Base-by-base conservation (phyloP, 2,329 filamentous ascomycete species). In the Penicillium oxalicum region DNA sequence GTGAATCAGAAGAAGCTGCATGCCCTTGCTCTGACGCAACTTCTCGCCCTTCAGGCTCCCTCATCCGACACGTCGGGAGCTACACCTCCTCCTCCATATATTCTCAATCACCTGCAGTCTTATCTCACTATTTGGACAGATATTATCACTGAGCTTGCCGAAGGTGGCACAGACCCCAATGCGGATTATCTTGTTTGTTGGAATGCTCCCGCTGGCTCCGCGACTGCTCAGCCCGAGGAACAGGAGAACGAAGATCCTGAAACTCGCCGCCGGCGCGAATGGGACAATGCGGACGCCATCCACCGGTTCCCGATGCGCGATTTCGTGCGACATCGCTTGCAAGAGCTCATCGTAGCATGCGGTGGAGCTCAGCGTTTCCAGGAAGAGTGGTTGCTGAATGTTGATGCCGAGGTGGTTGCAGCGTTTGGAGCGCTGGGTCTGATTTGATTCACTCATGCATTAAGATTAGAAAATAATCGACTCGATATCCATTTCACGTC, bases 41-140 rank as follows among this genome's bases (percentile, higher is more conserved):
- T 76, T 5, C 66, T 77, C 24, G 61, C 68, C 12, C 55, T 71
- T 4, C 69, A 65, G 44, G 63, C 61, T 4, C 61, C 64, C 1
- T 57, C 66, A 9, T 59, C 64, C 7, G 61, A 70, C 25, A 66
- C 53, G 3, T 51, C 54, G 9, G 29, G 41, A 6, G 52, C 49
- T 4, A 34, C 50, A 26, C 47, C 54, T 12, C 58, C 73, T 7
- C 69, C 73, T 2, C 9, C 57, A 3, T 70, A 70, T 47, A 64
- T 74, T 36, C 64, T 74, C 38, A 68, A 67, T 24, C 63, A 72
- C 29, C 57, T 77, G 25, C 74, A 77, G 53, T 71, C 70, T 4
- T 70, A 75, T 41, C 61, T 77, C 9, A 73, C 63, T 4, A 60
- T 73, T 27, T 76, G 73, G 73, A 75, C 73, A 2, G 70, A 74